Conservation (phyloP, 768 basidiomycete species). For the Pleurotus sapidus region DNA sequence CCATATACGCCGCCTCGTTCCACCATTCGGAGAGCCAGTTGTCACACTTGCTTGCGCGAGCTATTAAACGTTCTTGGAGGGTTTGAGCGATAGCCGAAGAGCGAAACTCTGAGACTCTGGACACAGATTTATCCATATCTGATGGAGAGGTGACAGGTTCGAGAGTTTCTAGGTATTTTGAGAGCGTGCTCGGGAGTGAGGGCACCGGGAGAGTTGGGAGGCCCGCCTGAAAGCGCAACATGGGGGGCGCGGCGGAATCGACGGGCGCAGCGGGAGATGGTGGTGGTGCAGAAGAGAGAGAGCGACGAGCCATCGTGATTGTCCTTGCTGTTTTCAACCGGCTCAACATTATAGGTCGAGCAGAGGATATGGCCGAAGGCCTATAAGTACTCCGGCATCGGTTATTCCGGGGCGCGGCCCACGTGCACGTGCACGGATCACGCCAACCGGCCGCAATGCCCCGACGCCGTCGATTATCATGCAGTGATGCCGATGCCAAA, state of each 20-base stretch:
- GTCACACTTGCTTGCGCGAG: slow-evolving; percentile 53
- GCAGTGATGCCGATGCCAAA: too few species aligned
- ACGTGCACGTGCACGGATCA: too few species aligned
- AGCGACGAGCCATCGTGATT: too few species aligned
- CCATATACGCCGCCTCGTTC: slow-evolving; percentile 92
- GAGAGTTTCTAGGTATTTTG: slow-evolving; percentile 87
- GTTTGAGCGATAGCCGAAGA: slow-evolving; percentile 62
- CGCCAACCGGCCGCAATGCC: too few species aligned
- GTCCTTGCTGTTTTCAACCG: too few species aligned
- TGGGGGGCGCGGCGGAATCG: slow-evolving; percentile 58
- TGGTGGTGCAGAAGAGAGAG: too few species aligned
- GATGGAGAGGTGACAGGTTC: slow-evolving; percentile 69
- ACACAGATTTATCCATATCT: slow-evolving; percentile 57
- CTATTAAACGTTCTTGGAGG: slow-evolving; percentile 76
- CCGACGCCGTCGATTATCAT: too few species aligned
- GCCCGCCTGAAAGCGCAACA: slow-evolving; percentile 73
- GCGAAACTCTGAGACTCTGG: slow-evolving; percentile 65
- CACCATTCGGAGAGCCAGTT: slow-evolving; percentile 99
- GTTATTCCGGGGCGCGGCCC: too few species aligned
- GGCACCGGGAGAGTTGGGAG: slow-evolving; percentile 84
- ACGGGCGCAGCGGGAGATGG: background rate
- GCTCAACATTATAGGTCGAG: too few species aligned
- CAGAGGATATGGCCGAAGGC: too few species aligned
- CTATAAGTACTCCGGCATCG: too few species aligned
- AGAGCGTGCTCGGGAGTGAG: slow-evolving; percentile 72